phyloP scores from a whole-genome alignment of 805 yeast genomes.

The Debaryomyces hansenii region DNA sequence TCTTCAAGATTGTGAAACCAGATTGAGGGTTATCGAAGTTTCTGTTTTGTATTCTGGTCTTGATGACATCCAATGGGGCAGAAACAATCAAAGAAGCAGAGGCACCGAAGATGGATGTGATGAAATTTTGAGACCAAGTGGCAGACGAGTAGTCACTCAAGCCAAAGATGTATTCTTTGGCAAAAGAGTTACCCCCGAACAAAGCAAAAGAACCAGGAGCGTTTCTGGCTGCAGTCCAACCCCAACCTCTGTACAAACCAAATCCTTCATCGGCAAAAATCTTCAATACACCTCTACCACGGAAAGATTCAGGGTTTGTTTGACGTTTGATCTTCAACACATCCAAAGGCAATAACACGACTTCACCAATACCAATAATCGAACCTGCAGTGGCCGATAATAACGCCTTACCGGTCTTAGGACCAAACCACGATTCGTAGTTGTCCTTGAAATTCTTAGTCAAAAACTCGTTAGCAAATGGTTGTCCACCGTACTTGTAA shows the following conservation, averaged over 20 bases:
- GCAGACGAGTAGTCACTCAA: constrained; percentile 85
- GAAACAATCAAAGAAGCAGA: constrained; percentile 94
- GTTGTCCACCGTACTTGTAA: constrained; percentile 99
- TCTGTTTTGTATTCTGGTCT: constrained; percentile 96
- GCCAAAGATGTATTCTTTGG: constrained; percentile 92
- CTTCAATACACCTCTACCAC: constrained; percentile 92
- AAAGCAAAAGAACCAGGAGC: constrained; percentile 98
- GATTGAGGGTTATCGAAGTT: constrained; percentile 94
- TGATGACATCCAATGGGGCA: constrained; percentile 97
- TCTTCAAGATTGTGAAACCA: constrained; percentile 88
- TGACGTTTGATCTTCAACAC: constrained; percentile 98
- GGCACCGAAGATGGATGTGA: constrained; percentile 95
- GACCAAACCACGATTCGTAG: constrained; percentile 80
- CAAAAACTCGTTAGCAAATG: constrained; percentile 93
- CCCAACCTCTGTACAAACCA: constrained; percentile 96
- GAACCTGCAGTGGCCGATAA: constrained; percentile 98
- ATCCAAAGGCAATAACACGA: constrained; percentile 91
- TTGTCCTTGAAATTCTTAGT: constrained; percentile 66
- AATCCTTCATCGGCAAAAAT: constrained; percentile 89
- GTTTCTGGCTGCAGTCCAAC: constrained; percentile 99
- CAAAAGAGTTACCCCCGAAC: constrained; percentile 98
- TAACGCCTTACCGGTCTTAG: constrained; percentile 95
- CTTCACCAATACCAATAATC: constrained; percentile 95
- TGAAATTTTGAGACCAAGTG: constrained; percentile 92
- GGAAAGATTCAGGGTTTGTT: constrained; percentile 99